A percentile compares a stretch with the other conserved stretches of the same genome.
Conservation (phyloP, 2,329 filamentous ascomycete genomes). For the Phyllosticta citribraziliensis region DNA sequence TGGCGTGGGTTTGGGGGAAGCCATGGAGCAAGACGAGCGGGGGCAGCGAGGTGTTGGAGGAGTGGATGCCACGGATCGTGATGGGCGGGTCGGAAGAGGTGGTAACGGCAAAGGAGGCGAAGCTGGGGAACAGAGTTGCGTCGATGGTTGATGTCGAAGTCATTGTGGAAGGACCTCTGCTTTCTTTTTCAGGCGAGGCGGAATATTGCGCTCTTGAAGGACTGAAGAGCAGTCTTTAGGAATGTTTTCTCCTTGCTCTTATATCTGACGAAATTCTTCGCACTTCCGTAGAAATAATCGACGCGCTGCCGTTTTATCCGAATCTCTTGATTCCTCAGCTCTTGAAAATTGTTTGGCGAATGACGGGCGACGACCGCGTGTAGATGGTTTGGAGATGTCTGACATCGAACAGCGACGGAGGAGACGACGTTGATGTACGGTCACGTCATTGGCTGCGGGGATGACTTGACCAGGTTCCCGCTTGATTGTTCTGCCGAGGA, state of each 20-base stretch:
- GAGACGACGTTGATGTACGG: background rate
- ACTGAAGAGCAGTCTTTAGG: too few species aligned
- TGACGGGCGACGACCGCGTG: background rate
- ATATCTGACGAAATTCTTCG: too few species aligned
- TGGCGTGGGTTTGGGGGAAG: constrained; percentile 43
- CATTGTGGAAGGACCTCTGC: background rate
- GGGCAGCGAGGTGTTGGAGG: constrained; percentile 21
- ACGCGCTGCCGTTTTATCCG: too few species aligned
- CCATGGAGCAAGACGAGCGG: constrained; percentile 42
- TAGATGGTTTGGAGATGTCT: background rate
- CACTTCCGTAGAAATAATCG: too few species aligned
- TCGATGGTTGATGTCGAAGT: background rate
- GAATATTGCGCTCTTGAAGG: background rate
- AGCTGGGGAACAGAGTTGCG: constrained; percentile 1
- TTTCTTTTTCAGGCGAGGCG: background rate
- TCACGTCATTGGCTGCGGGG: background rate
- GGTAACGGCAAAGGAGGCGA: constrained; percentile 3
- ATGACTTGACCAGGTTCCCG: background rate
- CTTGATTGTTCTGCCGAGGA: background rate
- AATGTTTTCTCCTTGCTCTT: too few species aligned
- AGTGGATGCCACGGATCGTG: constrained; percentile 36
- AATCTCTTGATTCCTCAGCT: background rate
- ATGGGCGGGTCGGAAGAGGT: constrained; percentile 19
- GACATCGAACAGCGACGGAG: background rate
- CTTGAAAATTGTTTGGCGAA: background rate